Conservation (phyloP, 805 yeast species). For the Starmerella bacillaris region DNA sequence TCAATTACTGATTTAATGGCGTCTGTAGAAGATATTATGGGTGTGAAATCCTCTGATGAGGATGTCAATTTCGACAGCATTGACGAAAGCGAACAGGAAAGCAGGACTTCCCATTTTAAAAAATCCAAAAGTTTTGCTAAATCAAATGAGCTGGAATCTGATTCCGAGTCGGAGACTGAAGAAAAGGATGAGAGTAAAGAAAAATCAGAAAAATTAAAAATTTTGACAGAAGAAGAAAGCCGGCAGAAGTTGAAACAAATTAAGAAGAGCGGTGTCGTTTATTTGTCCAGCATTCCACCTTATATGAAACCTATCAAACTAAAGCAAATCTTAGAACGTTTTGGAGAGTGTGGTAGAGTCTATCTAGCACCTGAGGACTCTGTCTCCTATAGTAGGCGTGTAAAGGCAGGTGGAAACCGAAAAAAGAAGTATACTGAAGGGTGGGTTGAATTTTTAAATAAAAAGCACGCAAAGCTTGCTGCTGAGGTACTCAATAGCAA, state of each 20-base stretch:
- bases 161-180: slow-evolving; percentile 11
- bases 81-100: slow-evolving; percentile 7
- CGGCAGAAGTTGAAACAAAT: slow-evolving; percentile 28
- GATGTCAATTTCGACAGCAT: too few relatives aligned
- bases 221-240: slow-evolving; percentile 22
- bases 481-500: slow-evolving; percentile 77
- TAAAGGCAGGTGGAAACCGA: slow-evolving; percentile 81
- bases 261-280: slow-evolving; percentile 79
- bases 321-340: slow-evolving; percentile 58
- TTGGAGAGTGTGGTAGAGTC: slow-evolving; percentile 76
- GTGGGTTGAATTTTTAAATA: slow-evolving; percentile 81
- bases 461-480: slow-evolving; percentile 74
- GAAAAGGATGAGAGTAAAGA: slow-evolving; percentile 10
- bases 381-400: slow-evolving; percentile 42
- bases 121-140: background rate
- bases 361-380: slow-evolving; percentile 76
- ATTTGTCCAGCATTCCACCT: slow-evolving; percentile 80
- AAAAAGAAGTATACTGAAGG: slow-evolving; percentile 81
- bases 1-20: too few relatives aligned
- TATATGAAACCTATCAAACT: slow-evolving; percentile 90
- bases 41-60: slow-evolving; percentile 9
- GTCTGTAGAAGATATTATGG: slow-evolving; percentile 12
- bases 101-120: slow-evolving; percentile 6
- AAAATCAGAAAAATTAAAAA: slow-evolving; percentile 8
- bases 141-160: slow-evolving; percentile 6